phyloP scores from a whole-genome alignment of 2,329 filamentous ascomycete genomes.

The Penicillium italicum region DNA sequence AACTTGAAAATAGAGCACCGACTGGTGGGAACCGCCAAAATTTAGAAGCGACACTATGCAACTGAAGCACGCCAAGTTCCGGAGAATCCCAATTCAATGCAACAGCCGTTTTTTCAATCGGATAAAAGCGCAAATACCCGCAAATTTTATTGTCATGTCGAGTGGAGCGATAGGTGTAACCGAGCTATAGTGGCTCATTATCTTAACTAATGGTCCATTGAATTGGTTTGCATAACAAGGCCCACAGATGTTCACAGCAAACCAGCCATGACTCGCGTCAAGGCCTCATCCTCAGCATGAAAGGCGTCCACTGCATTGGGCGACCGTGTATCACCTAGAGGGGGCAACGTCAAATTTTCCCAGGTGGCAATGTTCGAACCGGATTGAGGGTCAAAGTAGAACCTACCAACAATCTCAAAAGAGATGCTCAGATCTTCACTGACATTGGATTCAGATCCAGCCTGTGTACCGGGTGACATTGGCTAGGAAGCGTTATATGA shows the following conservation, averaged over 20 bases:
- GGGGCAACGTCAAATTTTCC: conserved; percentile 9
- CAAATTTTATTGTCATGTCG: background rate
- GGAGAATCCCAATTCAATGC: background rate
- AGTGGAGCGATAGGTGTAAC: background rate
- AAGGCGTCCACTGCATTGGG: conserved; percentile 27
- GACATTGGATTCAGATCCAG: conserved; percentile 17
- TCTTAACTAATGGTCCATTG: no score
- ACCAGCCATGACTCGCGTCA: conserved; percentile 36
- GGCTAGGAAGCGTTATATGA: conserved; percentile 17
- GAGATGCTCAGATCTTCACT: conserved; percentile 56
- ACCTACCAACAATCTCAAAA: conserved; percentile 58
- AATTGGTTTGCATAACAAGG: background rate
- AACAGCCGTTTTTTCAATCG: background rate
- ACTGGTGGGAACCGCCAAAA: conserved; percentile 11
- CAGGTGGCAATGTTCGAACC: conserved; percentile 7
- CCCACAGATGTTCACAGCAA: conserved; percentile 21
- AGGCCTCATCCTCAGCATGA: conserved; percentile 34
- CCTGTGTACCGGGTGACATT: conserved; percentile 12
- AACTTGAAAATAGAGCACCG: background rate
- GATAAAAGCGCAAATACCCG: background rate
- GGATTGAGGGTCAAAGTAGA: conserved; percentile 29
- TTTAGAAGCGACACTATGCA: background rate
- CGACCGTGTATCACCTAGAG: background rate
- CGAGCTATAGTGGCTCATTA: no score
- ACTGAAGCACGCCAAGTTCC: background rate